Evolutionary conservation across 805 yeast species (phyloP).

Genomic region (Kodamaea kaohsiungensis): DNA sequence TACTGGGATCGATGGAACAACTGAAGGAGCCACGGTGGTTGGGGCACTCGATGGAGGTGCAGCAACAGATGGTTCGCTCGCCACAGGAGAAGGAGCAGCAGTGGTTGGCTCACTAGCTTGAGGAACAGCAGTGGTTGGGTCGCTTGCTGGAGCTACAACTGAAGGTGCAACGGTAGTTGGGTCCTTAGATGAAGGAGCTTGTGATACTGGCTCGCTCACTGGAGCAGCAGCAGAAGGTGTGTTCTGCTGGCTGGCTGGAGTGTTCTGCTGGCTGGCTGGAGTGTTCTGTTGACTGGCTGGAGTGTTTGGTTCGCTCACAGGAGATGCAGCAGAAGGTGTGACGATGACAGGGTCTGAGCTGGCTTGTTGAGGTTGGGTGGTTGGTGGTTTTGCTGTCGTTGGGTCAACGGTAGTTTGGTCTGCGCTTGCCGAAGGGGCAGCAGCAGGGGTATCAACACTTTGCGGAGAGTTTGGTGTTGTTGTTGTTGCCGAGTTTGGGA

Average conservation of each 20-base stretch:
- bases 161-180: conserved; percentile 2
- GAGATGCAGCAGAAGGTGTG: too few relatives aligned
- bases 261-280: too few relatives aligned
- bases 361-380: not conserved
- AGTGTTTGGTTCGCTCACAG: too few relatives aligned
- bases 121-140: not conserved
- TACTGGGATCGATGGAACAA: not conserved
- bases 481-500: not conserved
- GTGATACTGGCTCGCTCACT: too few relatives aligned
- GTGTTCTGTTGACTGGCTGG: too few relatives aligned
- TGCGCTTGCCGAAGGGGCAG: too few relatives aligned
- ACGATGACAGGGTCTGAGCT: too few relatives aligned
- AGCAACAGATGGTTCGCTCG: not conserved
- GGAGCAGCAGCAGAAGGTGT: too few relatives aligned
- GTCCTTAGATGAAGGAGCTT: not conserved
- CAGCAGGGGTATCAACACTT: not conserved
- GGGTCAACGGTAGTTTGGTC: too few relatives aligned
- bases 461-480: not conserved
- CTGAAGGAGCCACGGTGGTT: not conserved
- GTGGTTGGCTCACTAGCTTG: not conserved
- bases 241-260: too few relatives aligned
- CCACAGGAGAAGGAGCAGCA: not conserved
- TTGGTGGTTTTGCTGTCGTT: too few relatives aligned
- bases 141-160: not conserved
- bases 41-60: not conserved